Evolutionary conservation across 257 asterid genomes (phyloP).

Genomic region (Jaltomata sinuosa): DNA sequence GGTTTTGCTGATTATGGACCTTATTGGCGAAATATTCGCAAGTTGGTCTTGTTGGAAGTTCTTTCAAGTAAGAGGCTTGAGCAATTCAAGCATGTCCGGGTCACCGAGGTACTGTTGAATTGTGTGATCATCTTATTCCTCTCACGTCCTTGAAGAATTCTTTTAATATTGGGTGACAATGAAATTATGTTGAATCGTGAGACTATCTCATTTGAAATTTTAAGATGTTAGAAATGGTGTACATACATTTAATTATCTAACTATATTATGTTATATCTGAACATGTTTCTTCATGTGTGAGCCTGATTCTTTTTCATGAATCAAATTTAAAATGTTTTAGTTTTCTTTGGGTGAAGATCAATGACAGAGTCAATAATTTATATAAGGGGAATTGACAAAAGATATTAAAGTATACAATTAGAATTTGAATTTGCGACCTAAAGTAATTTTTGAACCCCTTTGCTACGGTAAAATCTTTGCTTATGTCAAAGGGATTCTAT

Average conservation of each 20-base stretch:
- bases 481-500: too few species aligned
- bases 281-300: background rate
- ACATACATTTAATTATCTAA: background rate
- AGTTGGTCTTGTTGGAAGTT: conserved; percentile 31
- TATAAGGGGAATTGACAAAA: too few species aligned
- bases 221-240: background rate
- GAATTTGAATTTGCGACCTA: too few species aligned
- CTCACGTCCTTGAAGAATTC: background rate
- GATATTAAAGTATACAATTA: too few species aligned
- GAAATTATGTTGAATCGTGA: background rate
- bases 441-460: too few species aligned
- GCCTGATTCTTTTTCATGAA: background rate
- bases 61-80: conserved; percentile 41
- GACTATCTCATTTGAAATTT: background rate
- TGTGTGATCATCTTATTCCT: background rate
- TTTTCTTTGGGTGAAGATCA: background rate
- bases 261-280: background rate
- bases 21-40: conserved; percentile 44
- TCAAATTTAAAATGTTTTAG: background rate
- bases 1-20: conserved; percentile 36
- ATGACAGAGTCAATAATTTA: too few species aligned
- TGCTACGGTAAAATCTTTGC: too few species aligned
- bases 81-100: conserved; percentile 18
- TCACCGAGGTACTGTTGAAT: conserved; percentile 14
- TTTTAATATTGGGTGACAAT: background rate